Base-by-base conservation (phyloP, 1,139 yeast species). In the Yamadazyma oceani region DNA sequence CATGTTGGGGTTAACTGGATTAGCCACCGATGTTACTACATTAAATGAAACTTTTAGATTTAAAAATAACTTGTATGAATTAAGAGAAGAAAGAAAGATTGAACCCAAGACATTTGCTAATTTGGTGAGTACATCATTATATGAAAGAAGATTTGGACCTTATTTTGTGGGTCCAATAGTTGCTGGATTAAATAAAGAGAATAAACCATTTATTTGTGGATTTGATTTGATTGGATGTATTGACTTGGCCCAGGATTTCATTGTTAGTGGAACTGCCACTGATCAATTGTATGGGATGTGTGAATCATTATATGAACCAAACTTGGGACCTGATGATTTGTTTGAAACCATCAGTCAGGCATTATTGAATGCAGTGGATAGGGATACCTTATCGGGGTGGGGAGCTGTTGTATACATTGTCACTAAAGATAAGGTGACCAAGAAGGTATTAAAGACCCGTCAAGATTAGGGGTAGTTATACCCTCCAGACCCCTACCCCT, bases 251-350 rank as follows among this genome's bases (percentile, higher is more conserved):
- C 80, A 88, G 53, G 98, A 92, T 64, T 94, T 94, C 60, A 88
- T 88, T 31, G 98, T 94, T n/a, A 75, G 92, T 46, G 99, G 99
- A 42, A 94, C 98, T 2, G 97, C 97, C 4, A 69, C 89, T 17
- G 97, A 92, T 57, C 98, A 94, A 66, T 72, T 94, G 43, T 92
- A 84, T 57, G 99, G 99, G 64, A 92, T 92, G 97, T 94, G 98
- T 66, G 98, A 92, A 67, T 78, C 95, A n/a, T 73, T 94, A 44
- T 92, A 88, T 64, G 97, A 92, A 63, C 97, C 97, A 28, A 69
- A 85, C 56, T 73, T 92, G 53, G 97, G 81, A 61, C 92, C 98
- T 4, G 98, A 94, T 50, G 97, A 92, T 60, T 73, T 94, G 55
- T 94, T 94, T 60, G 98, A 94, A 63, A 90, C 97, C 32, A 85